These are phyloP conservation scores for Thelephora ganbajun DNA, from an alignment of 768 basidiomycete species.

Conservation along the genomic window DNA sequence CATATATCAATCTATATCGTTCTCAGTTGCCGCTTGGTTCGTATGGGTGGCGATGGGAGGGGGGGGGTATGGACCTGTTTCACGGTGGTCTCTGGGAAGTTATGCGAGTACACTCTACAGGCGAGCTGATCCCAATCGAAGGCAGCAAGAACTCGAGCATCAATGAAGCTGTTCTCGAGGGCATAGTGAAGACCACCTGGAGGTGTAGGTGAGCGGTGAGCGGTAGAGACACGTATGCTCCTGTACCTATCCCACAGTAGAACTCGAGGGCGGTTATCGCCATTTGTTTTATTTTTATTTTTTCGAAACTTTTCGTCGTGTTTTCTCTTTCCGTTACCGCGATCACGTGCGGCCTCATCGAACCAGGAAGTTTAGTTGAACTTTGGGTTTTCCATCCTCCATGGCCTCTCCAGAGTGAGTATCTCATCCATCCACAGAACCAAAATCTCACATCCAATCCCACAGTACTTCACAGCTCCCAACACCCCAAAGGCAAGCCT, in stretches of 20 bases:
- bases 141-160: constrained; percentile 42
- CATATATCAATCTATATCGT: constrained; percentile 42
- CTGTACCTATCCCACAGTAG: constrained; percentile 66
- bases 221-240: background rate
- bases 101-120: constrained; percentile 53
- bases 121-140: constrained; percentile 77
- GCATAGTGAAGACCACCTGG: constrained; percentile 65
- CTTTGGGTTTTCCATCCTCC: background rate
- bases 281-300: constrained; percentile 1
- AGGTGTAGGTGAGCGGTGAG: constrained; percentile 1
- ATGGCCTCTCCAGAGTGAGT: constrained; percentile 3
- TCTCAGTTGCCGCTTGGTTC: background rate
- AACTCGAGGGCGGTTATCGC: constrained; percentile 37
- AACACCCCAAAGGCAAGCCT: constrained; percentile 21
- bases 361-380: background rate
- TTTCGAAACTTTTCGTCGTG: too few species aligned
- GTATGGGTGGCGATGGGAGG: background rate
- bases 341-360: background rate
- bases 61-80: constrained; percentile 28
- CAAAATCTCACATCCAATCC: background rate
- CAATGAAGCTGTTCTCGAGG: constrained; percentile 33
- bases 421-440: constrained; percentile 3
- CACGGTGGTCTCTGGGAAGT: constrained; percentile 32
- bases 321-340: background rate
- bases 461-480: constrained; percentile 15